A percentile compares a stretch with the other conserved stretches of the same genome.
Evolutionary conservation across 1,139 yeast genomes (phyloP).

Genomic region (Arxiozyma heterogenica): DNA sequence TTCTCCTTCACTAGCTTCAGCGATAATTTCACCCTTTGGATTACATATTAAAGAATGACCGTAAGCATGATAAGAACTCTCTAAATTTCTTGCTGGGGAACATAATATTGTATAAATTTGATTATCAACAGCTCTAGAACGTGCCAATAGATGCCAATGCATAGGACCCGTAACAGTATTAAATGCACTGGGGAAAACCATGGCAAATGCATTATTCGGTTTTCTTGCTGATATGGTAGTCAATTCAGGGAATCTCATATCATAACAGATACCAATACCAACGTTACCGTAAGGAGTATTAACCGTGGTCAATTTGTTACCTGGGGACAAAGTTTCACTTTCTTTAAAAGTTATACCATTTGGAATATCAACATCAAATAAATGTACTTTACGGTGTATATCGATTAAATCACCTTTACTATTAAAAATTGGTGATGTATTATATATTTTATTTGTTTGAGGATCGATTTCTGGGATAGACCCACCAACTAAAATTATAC

Average conservation of each 20-base stretch:
- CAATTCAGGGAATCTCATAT: constrained; percentile 83
- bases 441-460: constrained; percentile 52
- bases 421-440: constrained; percentile 71
- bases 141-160: constrained; percentile 84
- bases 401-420: constrained; percentile 68
- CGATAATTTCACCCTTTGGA: constrained; percentile 71
- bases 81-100: constrained; percentile 79
- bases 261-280: constrained; percentile 90
- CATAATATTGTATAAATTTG: constrained; percentile 72
- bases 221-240: constrained; percentile 69
- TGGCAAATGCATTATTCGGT: constrained; percentile 58
- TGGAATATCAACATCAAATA: constrained; percentile 88
- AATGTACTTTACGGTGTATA: constrained; percentile 79
- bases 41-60: constrained; percentile 87
- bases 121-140: constrained; percentile 84
- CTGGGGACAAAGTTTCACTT: constrained; percentile 64
- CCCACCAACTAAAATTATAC: constrained; percentile 72
- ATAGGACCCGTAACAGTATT: constrained; percentile 92
- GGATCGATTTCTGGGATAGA: constrained; percentile 73
- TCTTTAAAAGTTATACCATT: constrained; percentile 82
- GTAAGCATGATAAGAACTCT: constrained; percentile 69
- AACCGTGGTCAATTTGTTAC: constrained; percentile 70
- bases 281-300: constrained; percentile 63
- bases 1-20: constrained; percentile 81
- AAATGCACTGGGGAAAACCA: constrained; percentile 93